Evolutionary conservation across 192 early-diverging fungal genomes (phyloP).

Genomic region (Thamnidium elegans): DNA sequence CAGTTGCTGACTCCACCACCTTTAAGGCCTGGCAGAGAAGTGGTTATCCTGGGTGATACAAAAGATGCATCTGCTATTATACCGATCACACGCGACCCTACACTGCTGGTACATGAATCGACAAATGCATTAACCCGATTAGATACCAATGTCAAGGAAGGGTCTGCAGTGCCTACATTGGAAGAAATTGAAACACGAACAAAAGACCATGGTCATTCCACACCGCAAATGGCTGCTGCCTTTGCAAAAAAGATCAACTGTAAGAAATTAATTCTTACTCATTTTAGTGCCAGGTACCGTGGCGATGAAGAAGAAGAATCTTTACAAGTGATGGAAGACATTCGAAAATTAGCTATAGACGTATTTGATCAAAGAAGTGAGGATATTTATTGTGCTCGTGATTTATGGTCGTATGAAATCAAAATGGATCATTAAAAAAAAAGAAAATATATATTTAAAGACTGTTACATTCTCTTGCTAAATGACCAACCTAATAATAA

Average conservation of each 20-base stretch:
- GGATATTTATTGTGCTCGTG: conserved; percentile 35
- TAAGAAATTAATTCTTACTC: conserved; percentile 45
- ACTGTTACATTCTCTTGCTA: conserved; percentile 23
- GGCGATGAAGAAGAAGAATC: conserved; percentile 43
- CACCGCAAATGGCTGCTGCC: conserved; percentile 52
- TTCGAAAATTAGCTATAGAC: conserved; percentile 38
- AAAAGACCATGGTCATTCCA: conserved; percentile 53
- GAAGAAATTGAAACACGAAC: conserved; percentile 36
- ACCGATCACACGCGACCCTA: conserved; percentile 2
- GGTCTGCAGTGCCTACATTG: conserved; percentile 11
- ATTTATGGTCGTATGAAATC: conserved; percentile 34
- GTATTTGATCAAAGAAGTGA: conserved; percentile 40
- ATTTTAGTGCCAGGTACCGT: conserved; percentile 53
- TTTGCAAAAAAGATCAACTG: conserved; percentile 43
- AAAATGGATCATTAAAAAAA: conserved; percentile 9
- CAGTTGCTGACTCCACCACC: conserved; percentile 27
- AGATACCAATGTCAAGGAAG: conserved; percentile 33
- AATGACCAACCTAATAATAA: conserved; percentile 20
- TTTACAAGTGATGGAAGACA: conserved; percentile 52
- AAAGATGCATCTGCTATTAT: conserved; percentile 38
- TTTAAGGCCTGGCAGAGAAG: conserved; percentile 37
- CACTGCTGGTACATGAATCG: conserved; percentile 53
- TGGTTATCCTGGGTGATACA: conserved; percentile 59
- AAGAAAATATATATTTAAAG: conserved; percentile 1
- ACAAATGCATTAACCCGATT: conserved; percentile 48